Conservation (phyloP, 306 rosid genomes). For the Geum urbanum region DNA sequence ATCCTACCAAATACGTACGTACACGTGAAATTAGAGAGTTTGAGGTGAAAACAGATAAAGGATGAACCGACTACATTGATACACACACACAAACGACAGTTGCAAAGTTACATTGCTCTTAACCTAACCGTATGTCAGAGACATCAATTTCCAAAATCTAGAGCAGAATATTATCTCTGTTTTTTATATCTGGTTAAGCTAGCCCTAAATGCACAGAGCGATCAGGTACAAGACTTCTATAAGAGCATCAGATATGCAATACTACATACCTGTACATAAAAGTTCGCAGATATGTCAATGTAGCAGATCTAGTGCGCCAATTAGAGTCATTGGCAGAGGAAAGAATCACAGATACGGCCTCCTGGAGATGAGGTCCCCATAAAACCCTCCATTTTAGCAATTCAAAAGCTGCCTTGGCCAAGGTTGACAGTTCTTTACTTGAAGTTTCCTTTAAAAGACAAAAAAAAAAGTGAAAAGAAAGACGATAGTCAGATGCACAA, state of each 20-base stretch:
- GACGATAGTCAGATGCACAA: background rate
- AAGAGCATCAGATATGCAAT: constrained; percentile 1
- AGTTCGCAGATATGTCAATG: constrained; percentile 82
- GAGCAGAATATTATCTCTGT: background rate
- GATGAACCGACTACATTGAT: background rate
- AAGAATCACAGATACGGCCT: constrained; percentile 72
- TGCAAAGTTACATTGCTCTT: background rate
- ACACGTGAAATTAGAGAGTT: background rate
- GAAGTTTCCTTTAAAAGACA: constrained; percentile 77
- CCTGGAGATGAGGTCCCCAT: constrained; percentile 80
- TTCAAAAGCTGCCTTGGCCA: constrained; percentile 89
- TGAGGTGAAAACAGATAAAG: background rate
- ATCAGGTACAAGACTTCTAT: background rate
- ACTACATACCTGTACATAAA: constrained; percentile 86
- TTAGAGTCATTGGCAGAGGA: constrained; percentile 81
- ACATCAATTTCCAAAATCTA: background rate
- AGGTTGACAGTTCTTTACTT: constrained; percentile 85
- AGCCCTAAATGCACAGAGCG: background rate
- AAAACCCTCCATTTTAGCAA: constrained; percentile 89
- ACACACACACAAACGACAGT: background rate
- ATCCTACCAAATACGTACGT: background rate
- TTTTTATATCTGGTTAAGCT: background rate
- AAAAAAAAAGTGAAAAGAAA: background rate
- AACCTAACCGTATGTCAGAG: too few relatives aligned
- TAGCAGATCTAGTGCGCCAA: constrained; percentile 94